These are phyloP conservation scores for Nelumbo lutea DNA, from an alignment of 164 flowering plant genomes.

Conservation along the genomic window DNA sequence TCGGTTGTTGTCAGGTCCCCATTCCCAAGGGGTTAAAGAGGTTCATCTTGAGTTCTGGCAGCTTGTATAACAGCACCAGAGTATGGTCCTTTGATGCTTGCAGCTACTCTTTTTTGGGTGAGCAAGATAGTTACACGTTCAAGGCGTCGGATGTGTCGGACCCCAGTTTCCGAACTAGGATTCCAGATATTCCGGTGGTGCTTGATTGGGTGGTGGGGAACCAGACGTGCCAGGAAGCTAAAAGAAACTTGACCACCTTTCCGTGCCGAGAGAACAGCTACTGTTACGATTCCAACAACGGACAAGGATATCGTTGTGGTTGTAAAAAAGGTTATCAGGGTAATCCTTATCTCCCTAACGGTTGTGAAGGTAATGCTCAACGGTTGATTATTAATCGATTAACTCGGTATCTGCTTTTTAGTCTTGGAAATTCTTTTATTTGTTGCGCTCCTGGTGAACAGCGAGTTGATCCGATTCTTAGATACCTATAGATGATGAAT, in stretches of 20 bases:
- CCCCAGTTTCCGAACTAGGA: not conserved
- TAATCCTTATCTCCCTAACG: conserved; percentile 19
- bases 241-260: not conserved
- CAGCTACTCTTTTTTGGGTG: conserved; percentile 10
- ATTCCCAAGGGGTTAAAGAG: not conserved
- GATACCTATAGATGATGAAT: no score
- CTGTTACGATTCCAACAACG: conserved; percentile 4
- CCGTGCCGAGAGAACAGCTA: conserved; percentile 7
- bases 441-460: no score
- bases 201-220: not conserved
- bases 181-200: not conserved
- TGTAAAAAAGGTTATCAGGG: conserved; percentile 14
- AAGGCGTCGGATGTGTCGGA: not conserved
- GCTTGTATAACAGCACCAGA: not conserved
- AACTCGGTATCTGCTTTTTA: no score
- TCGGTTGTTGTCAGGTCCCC: conserved; percentile 10
- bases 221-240: conserved; percentile 10
- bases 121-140: conserved; percentile 3
- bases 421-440: no score
- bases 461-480: no score
- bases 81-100: not conserved
- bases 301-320: conserved; percentile 15
- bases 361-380: conserved; percentile 17
- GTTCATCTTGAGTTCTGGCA: not conserved
- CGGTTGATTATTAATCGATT: no score